Conservation (phyloP, 352 stramenopile genomes). For the Thraustochytrium sp. region DNA sequence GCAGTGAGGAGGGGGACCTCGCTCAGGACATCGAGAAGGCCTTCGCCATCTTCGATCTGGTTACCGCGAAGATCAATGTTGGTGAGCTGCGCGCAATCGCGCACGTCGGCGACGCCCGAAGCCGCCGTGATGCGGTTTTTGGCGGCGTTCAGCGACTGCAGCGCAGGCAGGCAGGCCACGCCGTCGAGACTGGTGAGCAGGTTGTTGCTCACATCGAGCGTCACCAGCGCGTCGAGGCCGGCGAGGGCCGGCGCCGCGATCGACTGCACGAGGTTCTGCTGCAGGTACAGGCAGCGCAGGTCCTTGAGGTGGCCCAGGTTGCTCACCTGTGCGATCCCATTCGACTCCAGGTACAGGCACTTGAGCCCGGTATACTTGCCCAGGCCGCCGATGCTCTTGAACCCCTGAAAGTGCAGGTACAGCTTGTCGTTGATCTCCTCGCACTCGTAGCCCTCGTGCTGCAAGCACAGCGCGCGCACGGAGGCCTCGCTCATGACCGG, state of each 20-base stretch:
- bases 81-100: slow-evolving; percentile 62
- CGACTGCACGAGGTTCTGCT: slow-evolving; percentile 80
- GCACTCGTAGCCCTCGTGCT: slow-evolving; percentile 87
- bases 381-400: slow-evolving; percentile 85
- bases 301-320: slow-evolving; percentile 65
- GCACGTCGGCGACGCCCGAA: slow-evolving; percentile 67
- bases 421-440: slow-evolving; percentile 88
- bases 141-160: slow-evolving; percentile 79
- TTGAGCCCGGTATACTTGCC: slow-evolving; percentile 85
- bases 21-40: slow-evolving; percentile 69
- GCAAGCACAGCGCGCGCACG: slow-evolving; percentile 56
- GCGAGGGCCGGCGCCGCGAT: slow-evolving; percentile 58
- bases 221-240: slow-evolving; percentile 66
- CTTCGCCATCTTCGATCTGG: slow-evolving; percentile 66
- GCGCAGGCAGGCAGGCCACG: slow-evolving; percentile 63
- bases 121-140: slow-evolving; percentile 74
- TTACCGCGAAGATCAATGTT: slow-evolving; percentile 89
- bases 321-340: slow-evolving; percentile 76
- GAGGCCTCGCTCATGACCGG: slow-evolving; percentile 4
- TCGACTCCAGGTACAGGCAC: slow-evolving; percentile 89
- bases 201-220: slow-evolving; percentile 84
- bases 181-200: slow-evolving; percentile 70
- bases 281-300: slow-evolving; percentile 82
- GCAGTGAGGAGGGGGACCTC: slow-evolving; percentile 66
- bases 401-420: slow-evolving; percentile 88